Percentiles rank a stretch among this genome's conserved stretches.
These are phyloP conservation scores for Alnus rubra DNA, from an alignment of 306 rosid species.

Conservation along the genomic window DNA sequence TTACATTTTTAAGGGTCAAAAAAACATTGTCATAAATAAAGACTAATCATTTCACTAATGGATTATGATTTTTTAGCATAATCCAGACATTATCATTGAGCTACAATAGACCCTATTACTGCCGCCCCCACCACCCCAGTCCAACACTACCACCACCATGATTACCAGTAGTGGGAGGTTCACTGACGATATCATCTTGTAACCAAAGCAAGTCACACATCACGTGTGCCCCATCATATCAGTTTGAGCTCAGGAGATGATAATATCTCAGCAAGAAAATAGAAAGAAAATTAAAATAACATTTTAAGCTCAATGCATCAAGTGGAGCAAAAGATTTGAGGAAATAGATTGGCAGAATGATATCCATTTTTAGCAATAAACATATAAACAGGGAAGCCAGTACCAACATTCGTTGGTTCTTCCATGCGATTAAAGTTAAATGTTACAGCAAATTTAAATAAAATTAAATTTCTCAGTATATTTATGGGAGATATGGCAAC, in stretches of 20 bases:
- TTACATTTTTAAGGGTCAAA: too few relatives aligned
- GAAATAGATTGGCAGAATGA: not conserved
- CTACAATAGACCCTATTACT: not conserved
- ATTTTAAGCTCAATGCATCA: not conserved
- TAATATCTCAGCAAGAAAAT: not conserved
- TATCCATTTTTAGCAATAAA: not conserved
- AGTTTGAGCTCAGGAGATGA: not conserved
- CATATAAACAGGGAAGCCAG: constrained; percentile 29
- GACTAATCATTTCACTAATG: too few relatives aligned
- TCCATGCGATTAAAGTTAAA: constrained; percentile 14
- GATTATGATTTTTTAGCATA: too few relatives aligned
- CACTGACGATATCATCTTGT: too few relatives aligned
- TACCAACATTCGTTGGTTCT: not conserved
- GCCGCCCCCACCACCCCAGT: not conserved
- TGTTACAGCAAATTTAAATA: constrained; percentile 28
- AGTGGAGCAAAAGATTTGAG: not conserved
- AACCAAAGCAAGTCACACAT: not conserved
- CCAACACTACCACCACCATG: not conserved
- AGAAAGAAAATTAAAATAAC: not conserved
- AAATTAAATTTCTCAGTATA: constrained; percentile 30
- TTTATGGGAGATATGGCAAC: constrained; percentile 24
- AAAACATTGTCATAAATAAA: too few relatives aligned
- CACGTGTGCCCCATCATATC: not conserved
- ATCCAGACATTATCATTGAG: not conserved
- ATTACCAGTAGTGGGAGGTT: not conserved